These are phyloP conservation scores for Trichoderma polysporum DNA, from an alignment of 2,329 filamentous ascomycete species.

Conservation along the genomic window DNA sequence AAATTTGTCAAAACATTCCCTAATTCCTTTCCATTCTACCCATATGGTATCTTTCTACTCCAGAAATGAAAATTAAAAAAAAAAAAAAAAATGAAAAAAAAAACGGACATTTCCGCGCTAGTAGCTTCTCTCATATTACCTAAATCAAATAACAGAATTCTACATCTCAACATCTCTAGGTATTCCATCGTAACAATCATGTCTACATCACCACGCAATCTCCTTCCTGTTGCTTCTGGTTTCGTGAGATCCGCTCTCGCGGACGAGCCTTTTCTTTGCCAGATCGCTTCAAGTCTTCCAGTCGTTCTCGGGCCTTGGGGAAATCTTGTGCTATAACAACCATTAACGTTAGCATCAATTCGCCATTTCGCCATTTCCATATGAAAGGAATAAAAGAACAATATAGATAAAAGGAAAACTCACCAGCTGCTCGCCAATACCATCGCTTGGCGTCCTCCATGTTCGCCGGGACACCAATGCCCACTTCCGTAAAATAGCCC, in stretches of 20 bases:
- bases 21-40: not conserved
- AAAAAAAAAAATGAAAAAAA: not conserved
- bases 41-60: not conserved
- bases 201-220: conserved; percentile 80
- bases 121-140: not conserved
- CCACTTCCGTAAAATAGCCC: conserved; percentile 93
- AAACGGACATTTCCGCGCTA: not conserved
- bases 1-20: not conserved
- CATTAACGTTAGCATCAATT: conserved; percentile 29
- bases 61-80: not conserved
- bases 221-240: conserved; percentile 84
- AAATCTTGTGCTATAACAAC: conserved; percentile 76
- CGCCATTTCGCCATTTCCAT: not conserved
- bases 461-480: conserved; percentile 83
- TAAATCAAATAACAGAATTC: not conserved
- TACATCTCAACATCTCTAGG: not conserved
- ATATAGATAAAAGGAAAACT: conserved; percentile 42
- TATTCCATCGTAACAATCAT: not conserved
- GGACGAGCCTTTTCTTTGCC: conserved; percentile 67
- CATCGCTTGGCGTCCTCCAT: conserved; percentile 95
- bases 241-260: conserved; percentile 76
- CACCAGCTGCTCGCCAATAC: conserved; percentile 97
- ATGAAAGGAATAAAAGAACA: not conserved
- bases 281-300: conserved; percentile 86
- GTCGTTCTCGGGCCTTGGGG: conserved; percentile 84